Evolutionary conservation across 192 early-diverging fungal genomes (phyloP), one percentile per base, ranked within the genome.

Genomic region (Chytriomyces sp.): DNA sequence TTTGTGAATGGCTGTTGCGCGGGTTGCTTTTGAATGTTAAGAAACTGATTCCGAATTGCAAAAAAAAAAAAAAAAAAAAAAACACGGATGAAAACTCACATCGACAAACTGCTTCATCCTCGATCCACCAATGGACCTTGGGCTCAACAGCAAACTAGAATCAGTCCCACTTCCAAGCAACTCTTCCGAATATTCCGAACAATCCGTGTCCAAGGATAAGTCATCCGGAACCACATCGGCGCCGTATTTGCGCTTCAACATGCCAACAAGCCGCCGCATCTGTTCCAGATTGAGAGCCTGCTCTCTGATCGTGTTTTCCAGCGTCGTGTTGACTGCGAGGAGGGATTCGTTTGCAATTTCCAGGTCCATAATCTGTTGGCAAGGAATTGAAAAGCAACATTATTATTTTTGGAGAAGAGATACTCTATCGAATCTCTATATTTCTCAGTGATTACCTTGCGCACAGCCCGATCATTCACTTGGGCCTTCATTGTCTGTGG

Each of bases 301-400:
- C 61, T 86, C 76, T 6, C 85, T 76, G 44, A 86, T 85, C n/a
- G 85, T 86, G 46, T 75, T 78, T 60, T 86, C 85, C 6, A 86
- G 72, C 9, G 83, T 84, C 9, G 80, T 61, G 69, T 86, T 86
- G n/a, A 86, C 85, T 6, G 85, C 83, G 10, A 85, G 69, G 7
- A 86, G 67, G 6, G 85, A 86, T 5, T 82, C 76, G 61, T 85
- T 86, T n/a, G 81, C 73, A 53, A 86, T 86, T 69, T 86, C 85
- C 23, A 86, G 67, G 61, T 86, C 85, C 83, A 86, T 81, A n/a
- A 86, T 85, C 80, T 81, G 72, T n/a, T n/a, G n/a, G n/a, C n/a
- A n/a, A n/a, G n/a, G n/a, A 4, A 35, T 53, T 78, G 23, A 5
- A n/a, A n/a, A n/a, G n/a, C n/a, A n/a, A n/a, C n/a, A n/a, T n/a